A percentile compares a stretch with the other conserved stretches of the same genome.
Conservation (phyloP, 495 filamentous ascomycete genomes). For the Penicillium diatomitis region DNA sequence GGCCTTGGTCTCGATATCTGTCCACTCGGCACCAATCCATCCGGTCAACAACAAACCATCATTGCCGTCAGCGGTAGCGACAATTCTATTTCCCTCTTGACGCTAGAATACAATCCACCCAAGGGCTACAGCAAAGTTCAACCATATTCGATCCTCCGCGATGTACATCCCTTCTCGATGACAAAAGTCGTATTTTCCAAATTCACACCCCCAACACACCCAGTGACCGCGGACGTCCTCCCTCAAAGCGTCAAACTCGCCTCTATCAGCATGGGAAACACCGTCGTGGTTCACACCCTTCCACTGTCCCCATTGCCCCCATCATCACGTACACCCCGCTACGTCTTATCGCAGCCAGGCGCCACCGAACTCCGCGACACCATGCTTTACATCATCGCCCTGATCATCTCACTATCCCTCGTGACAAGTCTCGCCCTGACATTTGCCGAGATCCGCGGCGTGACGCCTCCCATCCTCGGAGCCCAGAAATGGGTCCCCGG, state of each 20-base stretch:
- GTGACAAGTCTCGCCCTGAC: constrained; percentile 55
- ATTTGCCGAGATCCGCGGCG: constrained; percentile 57
- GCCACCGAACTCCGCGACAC: constrained; percentile 39
- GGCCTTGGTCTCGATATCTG: constrained; percentile 69
- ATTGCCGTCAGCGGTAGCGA: constrained; percentile 80
- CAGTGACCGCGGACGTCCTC: constrained; percentile 32
- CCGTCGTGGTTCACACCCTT: constrained; percentile 75
- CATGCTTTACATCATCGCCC: constrained; percentile 37
- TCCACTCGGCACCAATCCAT: constrained; percentile 46
- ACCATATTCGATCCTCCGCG: constrained; percentile 52
- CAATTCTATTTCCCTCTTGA: constrained; percentile 67
- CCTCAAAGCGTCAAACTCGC: constrained; percentile 69
- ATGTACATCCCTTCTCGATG: constrained; percentile 77
- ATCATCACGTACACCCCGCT: constrained; percentile 47
- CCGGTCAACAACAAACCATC: constrained; percentile 59
- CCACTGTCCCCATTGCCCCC: constrained; percentile 52
- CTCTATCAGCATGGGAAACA: constrained; percentile 77
- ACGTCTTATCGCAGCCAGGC: constrained; percentile 54
- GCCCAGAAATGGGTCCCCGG: constrained; percentile 36
- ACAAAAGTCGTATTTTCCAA: constrained; percentile 75
- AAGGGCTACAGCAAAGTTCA: constrained; percentile 51
- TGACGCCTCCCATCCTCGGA: constrained; percentile 48
- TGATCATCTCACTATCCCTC: constrained; percentile 45
- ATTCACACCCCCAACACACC: constrained; percentile 49
- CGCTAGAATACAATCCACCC: constrained; percentile 48